A percentile compares a stretch with the other conserved stretches of the same genome.
phyloP scores from a whole-genome alignment of 768 basidiomycete species.

The Suillus brevipes region DNA sequence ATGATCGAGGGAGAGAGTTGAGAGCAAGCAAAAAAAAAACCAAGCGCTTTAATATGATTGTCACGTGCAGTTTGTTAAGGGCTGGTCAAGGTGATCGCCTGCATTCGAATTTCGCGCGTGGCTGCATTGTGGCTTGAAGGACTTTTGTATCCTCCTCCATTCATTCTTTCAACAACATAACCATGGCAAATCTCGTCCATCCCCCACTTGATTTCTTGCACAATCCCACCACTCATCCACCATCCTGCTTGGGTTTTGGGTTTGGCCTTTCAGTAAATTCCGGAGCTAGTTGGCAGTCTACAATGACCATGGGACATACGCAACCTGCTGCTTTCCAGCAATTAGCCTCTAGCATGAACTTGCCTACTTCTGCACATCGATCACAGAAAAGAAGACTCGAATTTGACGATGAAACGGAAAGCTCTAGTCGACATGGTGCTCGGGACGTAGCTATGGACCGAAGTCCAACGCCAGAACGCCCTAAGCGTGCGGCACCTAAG shows the following conservation, averaged over 20 bases:
- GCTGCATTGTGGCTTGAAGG: slow-evolving; percentile 9
- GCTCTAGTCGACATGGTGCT: slow-evolving; percentile 28
- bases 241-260: slow-evolving; percentile 71
- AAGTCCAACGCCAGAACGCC: slow-evolving; percentile 81
- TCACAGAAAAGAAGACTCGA: slow-evolving; percentile 67
- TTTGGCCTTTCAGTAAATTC: slow-evolving; percentile 57
- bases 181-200: slow-evolving; percentile 74
- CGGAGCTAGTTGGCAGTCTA: slow-evolving; percentile 47
- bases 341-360: slow-evolving; percentile 50
- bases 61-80: slow-evolving; percentile 39
- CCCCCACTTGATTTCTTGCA: slow-evolving; percentile 66
- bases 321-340: slow-evolving; percentile 54
- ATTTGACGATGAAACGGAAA: slow-evolving; percentile 61
- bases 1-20: slow-evolving; percentile 10
- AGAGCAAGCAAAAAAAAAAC: slow-evolving; percentile 16
- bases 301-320: slow-evolving; percentile 40
- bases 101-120: not conserved
- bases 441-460: slow-evolving; percentile 80
- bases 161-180: slow-evolving; percentile 20
- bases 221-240: slow-evolving; percentile 55
- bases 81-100: slow-evolving; percentile 27
- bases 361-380: slow-evolving; percentile 41
- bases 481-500: slow-evolving; percentile 69
- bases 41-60: slow-evolving; percentile 11
- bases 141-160: slow-evolving; percentile 18